Evolutionary conservation across 1,284 basidiomycete genomes (phyloP), one percentile per base, ranked within the genome.

Genomic region (Sporisorium graminicola): DNA sequence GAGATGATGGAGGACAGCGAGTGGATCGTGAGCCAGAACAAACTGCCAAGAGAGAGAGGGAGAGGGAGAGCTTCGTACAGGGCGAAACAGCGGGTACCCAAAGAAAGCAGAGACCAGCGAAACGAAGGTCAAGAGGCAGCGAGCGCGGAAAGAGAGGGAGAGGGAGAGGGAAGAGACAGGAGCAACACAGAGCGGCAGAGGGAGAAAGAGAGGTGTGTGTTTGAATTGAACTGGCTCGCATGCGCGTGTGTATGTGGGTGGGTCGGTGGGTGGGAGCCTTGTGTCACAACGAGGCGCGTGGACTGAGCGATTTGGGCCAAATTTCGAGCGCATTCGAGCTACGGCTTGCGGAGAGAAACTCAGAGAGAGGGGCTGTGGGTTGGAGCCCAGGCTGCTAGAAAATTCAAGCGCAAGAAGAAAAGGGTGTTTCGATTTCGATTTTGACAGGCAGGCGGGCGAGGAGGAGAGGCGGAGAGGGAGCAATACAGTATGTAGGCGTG

Each of bases 1-100:
- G 24, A 31, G 40, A 24, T 52, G 50, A 31, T 33, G 50, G 31
- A 52, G 50, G 10, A 37, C 4, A 6, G n/a, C 33, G 12, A 51
- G 49, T 29, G 53, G 53, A 43, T 55, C 53, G 53, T 55, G 53
- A 43, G 22, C 40, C 37, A 42, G 35, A 37, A 37, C 35, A 37
- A 37, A 37, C 35, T 7, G 35, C 35, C 35, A 37, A 37, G 42
- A 4, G 42, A 22, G 42, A 37, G 42, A 20, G 42, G 14, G 43
- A n/a, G n/a, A 43, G 40, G 24, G 33, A 22, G 50, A 52, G 33
- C 40, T 20, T n/a, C n/a, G n/a, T 9, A 43, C n/a, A n/a, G 37
- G 5, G 37, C 40, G 40, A 43, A 31, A 31, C 29, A 13, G 14
- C 35, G 35, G 14, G 8, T 13, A 35, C 35, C 7, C 35, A 13